Evolutionary conservation across 192 early-diverging fungal species (phyloP), one percentile per base, ranked within the genome.

Genomic region (Chytriomyces confervae): DNA sequence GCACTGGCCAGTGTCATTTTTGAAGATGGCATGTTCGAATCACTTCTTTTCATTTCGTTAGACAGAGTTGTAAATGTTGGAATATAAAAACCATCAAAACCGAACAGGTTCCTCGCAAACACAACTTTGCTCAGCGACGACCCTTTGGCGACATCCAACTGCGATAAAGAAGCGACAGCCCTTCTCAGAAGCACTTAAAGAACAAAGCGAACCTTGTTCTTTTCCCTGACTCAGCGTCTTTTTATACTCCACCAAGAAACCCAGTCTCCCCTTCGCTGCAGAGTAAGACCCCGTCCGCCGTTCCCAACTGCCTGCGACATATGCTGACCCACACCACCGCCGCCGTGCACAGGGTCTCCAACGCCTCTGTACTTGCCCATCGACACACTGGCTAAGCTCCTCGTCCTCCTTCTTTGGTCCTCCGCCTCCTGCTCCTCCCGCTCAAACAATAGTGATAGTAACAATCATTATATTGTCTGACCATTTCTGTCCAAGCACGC

Each of bases 381-480:
- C 75, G 75, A 27, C 75, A 72, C 79, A 80, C 79, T 80, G 79
- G 76, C 75, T 62, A 80, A 77, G 76, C 44, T 29, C 23, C 70
- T 80, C 50, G 70, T 80, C 69, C 70, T 75, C 51, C 43, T 80
- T 69, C 79, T 80, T 80, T 80, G 79, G 79, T 80, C 74, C 43
- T 80, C 79, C 49, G 72, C 79, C 48, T 69, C 69, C 71, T 80
- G 79, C 69, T 49, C 76, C 0, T 77, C 79, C 77, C 57, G 75
- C 63, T 80, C 79, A 27, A 78, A 77, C 27, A 61, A 66, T 67
- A 69, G 66, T 62, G 76, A 69, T 48, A 36, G 36, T 36, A 36
- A 36, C 36, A 62, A 70, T 67, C 69, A 66, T 76, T 51, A 66
- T 66, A 66, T 2, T 18, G 47, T 69, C 24, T 27, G 23, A 24